A percentile compares a stretch with the other conserved stretches of the same genome.
Conservation (phyloP, 805 yeast species). For the Dipodascus geniculatus region DNA sequence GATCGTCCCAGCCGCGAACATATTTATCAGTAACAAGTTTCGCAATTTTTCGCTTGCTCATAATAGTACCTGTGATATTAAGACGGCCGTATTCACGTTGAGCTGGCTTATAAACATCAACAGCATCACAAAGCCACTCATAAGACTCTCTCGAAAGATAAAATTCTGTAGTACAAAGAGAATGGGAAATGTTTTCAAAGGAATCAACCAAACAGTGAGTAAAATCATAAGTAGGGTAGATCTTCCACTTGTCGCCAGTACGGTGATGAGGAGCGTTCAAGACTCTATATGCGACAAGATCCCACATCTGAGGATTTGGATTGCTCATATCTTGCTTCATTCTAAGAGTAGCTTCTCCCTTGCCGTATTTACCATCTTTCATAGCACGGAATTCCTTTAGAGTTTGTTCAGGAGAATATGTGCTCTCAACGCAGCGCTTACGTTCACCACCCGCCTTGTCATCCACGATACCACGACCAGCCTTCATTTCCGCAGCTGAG, state of each 20-base stretch:
- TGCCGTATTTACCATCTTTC: conserved; percentile 80
- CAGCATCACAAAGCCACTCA: conserved; percentile 96
- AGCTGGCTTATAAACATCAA: conserved; percentile 93
- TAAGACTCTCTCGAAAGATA: conserved; percentile 85
- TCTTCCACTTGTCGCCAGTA: conserved; percentile 95
- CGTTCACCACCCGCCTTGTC: conserved; percentile 94
- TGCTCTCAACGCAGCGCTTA: conserved; percentile 68
- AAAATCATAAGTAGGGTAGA: conserved; percentile 96
- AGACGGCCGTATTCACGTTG: conserved; percentile 98
- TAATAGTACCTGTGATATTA: conserved; percentile 84
- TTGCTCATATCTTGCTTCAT: conserved; percentile 89
- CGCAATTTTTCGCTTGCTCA: conserved; percentile 94
- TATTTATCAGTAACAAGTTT: conserved; percentile 68
- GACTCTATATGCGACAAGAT: conserved; percentile 92
- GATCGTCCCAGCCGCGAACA: conserved; percentile 98
- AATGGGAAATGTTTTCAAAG: conserved; percentile 90
- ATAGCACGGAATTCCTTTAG: conserved; percentile 74
- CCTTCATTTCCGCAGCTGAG: conserved; percentile 81
- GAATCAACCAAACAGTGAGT: conserved; percentile 99
- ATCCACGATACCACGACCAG: conserved; percentile 84
- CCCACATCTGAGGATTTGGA: conserved; percentile 99
- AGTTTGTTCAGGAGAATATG: conserved; percentile 59
- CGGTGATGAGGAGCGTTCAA: conserved; percentile 87
- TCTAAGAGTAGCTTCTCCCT: conserved; percentile 89
- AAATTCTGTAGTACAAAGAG: conserved; percentile 94